Evolutionary conservation across 495 filamentous ascomycete genomes (phyloP).

Genomic region (Penicillium cosmopolitanum): DNA sequence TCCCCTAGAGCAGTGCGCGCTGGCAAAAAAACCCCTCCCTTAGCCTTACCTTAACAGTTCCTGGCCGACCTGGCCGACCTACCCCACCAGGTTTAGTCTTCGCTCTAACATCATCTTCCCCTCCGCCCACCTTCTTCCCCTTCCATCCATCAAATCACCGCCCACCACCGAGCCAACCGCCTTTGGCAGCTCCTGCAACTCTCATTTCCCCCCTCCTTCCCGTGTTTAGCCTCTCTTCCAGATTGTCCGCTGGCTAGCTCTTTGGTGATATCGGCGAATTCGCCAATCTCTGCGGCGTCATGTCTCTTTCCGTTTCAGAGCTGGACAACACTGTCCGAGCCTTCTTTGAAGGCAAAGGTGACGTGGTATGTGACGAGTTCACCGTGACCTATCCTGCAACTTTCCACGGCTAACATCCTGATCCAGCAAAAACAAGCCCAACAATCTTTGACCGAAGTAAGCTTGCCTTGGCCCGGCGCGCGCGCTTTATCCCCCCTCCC

Average conservation of each 20-base stretch:
- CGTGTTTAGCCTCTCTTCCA: not conserved
- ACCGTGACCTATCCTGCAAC: not conserved
- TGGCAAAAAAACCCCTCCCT: too few species aligned
- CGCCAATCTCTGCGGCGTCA: slow-evolving; percentile 46
- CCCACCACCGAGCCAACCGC: slow-evolving; percentile 1
- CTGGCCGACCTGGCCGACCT: too few species aligned
- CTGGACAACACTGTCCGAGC: slow-evolving; percentile 93
- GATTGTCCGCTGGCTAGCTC: slow-evolving; percentile 20
- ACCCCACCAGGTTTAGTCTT: slow-evolving; percentile 25
- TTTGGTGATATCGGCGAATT: slow-evolving; percentile 33
- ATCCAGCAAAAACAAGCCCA: slow-evolving; percentile 95
- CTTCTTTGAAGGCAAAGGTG: slow-evolving; percentile 95
- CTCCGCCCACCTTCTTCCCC: slow-evolving; percentile 16
- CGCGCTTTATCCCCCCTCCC: not conserved
- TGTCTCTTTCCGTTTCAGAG: slow-evolving; percentile 82
- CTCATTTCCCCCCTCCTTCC: slow-evolving; percentile 9
- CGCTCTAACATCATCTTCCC: slow-evolving; percentile 14
- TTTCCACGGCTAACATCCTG: not conserved
- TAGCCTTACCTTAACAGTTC: too few species aligned
- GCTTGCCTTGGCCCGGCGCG: slow-evolving; percentile 22
- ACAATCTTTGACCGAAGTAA: slow-evolving; percentile 89
- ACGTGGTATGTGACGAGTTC: slow-evolving; percentile 58
- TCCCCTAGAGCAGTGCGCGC: not conserved
- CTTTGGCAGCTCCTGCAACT: not conserved
- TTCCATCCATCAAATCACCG: not conserved